phyloP scores from a whole-genome alignment of 2,329 filamentous ascomycete genomes.

The Hyphodiscus sp. region DNA sequence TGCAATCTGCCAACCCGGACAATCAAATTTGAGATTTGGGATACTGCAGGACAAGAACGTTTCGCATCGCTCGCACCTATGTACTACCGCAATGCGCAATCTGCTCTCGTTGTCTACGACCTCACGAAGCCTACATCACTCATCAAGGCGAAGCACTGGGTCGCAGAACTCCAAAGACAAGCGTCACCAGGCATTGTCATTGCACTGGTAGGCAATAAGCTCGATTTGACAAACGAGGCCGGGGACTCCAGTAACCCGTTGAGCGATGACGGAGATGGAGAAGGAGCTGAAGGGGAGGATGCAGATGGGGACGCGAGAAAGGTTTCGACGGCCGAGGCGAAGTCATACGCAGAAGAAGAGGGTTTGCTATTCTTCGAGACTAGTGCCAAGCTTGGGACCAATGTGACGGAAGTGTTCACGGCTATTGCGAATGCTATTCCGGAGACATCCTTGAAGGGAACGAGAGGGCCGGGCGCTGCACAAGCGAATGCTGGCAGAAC shows the following conservation, averaged over 20 bases:
- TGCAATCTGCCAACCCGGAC: slow-evolving; percentile 90
- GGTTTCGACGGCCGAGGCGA: slow-evolving; percentile 84
- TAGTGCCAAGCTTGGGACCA: slow-evolving; percentile 90
- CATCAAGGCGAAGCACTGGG: slow-evolving; percentile 97
- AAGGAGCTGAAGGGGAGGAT: slow-evolving; percentile 45
- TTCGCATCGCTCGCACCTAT: slow-evolving; percentile 95
- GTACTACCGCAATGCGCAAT: slow-evolving; percentile 99
- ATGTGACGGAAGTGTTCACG: slow-evolving; percentile 93
- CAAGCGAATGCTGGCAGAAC: slow-evolving; percentile 48
- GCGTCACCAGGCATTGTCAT: slow-evolving; percentile 96
- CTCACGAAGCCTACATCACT: slow-evolving; percentile 94
- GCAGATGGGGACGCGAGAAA: slow-evolving; percentile 74
- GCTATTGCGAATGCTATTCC: slow-evolving; percentile 98
- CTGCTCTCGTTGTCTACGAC: slow-evolving; percentile 96
- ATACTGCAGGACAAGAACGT: slow-evolving; percentile 95
- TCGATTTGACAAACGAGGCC: slow-evolving; percentile 70
- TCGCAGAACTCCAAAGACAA: slow-evolving; percentile 93
- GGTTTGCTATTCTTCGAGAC: slow-evolving; percentile 95
- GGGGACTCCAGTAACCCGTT: slow-evolving; percentile 41
- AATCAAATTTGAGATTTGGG: slow-evolving; percentile 95
- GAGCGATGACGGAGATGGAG: slow-evolving; percentile 40
- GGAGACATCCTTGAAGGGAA: slow-evolving; percentile 89
- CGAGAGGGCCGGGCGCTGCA: slow-evolving; percentile 62
- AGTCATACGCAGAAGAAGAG: slow-evolving; percentile 91
- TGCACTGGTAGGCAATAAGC: slow-evolving; percentile 92